phyloP scores from a whole-genome alignment of 2,329 filamentous ascomycete species.

The Diaporthe sp. region DNA sequence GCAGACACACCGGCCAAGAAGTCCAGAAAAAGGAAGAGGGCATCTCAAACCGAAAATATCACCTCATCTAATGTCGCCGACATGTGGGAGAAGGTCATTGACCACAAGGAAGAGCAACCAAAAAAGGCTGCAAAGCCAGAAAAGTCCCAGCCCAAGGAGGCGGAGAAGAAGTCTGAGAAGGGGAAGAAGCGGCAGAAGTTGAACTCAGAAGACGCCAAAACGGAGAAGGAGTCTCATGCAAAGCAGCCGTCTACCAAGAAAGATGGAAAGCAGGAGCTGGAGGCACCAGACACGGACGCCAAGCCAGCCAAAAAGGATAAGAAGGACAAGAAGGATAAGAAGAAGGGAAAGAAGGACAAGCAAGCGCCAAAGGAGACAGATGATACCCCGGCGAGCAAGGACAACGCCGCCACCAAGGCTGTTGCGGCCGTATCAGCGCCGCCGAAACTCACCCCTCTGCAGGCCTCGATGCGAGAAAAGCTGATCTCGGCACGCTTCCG shows the following conservation, averaged over 20 bases:
- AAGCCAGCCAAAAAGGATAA: conserved; percentile 43
- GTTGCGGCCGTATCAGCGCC: conserved; percentile 44
- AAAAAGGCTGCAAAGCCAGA: conserved; percentile 40
- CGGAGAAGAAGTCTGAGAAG: conserved; percentile 49
- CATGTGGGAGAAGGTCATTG: conserved; percentile 85
- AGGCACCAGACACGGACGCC: conserved; percentile 28
- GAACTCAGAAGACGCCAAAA: conserved; percentile 38
- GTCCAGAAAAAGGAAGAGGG: conserved; percentile 72
- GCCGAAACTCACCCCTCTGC: conserved; percentile 86
- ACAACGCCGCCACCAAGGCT: conserved; percentile 43
- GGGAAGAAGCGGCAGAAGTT: conserved; percentile 46
- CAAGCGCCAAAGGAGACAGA: conserved; percentile 33
- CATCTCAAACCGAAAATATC: conserved; percentile 60
- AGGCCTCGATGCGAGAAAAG: conserved; percentile 95
- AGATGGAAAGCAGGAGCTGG: conserved; percentile 42
- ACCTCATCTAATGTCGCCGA: conserved; percentile 80
- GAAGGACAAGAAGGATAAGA: conserved; percentile 50
- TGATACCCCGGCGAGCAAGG: conserved; percentile 42
- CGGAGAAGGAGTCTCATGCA: conserved; percentile 45
- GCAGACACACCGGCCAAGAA: conserved; percentile 56
- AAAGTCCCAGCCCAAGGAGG: conserved; percentile 39
- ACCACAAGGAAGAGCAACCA: conserved; percentile 67
- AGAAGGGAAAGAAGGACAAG: conserved; percentile 50
- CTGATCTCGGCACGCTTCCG: conserved; percentile 95
- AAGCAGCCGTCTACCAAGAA: conserved; percentile 47